Percentiles rank a stretch among this genome's conserved stretches.
These are phyloP conservation scores for Nicotiana tomentosiformis DNA, from an alignment of 257 asterid genomes.

Conservation along the genomic window DNA sequence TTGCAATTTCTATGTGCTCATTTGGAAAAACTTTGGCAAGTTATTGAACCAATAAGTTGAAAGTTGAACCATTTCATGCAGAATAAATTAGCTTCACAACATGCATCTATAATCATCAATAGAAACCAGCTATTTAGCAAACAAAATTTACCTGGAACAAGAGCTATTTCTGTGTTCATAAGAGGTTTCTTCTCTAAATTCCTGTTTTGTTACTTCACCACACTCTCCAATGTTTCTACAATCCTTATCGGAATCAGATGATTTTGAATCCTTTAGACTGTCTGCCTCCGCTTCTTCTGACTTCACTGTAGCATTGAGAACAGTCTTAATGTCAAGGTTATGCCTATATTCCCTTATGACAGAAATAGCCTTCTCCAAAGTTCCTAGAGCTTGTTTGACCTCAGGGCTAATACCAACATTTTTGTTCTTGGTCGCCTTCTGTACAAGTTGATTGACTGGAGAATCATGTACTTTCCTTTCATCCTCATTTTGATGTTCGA, in stretches of 20 bases:
- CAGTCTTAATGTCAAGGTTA: slow-evolving; percentile 11
- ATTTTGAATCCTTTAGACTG: slow-evolving; percentile 16
- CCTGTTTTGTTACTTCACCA: slow-evolving; percentile 14
- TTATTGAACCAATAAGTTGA: not conserved
- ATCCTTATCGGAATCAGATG: slow-evolving; percentile 24
- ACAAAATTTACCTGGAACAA: slow-evolving; percentile 50
- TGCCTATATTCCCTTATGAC: slow-evolving; percentile 34
- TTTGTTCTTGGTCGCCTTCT: slow-evolving; percentile 12
- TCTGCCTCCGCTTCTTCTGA: slow-evolving; percentile 5
- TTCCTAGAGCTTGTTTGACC: slow-evolving; percentile 46
- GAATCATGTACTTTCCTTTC: not conserved
- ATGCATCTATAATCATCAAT: not conserved
- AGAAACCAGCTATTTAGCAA: too few relatives aligned
- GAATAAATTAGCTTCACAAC: not conserved
- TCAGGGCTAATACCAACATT: slow-evolving; percentile 23
- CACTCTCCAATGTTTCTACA: slow-evolving; percentile 1
- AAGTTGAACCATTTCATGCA: not conserved
- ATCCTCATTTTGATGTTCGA: slow-evolving; percentile 13
- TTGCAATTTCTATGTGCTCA: not conserved
- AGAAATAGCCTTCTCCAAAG: slow-evolving; percentile 53
- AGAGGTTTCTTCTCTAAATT: slow-evolving; percentile 22
- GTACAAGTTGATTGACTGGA: slow-evolving; percentile 17
- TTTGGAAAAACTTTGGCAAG: not conserved
- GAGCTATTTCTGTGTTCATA: slow-evolving; percentile 42
- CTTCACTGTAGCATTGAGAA: not conserved